Evolutionary conservation across 176 grass and related monocot genomes (phyloP).

Genomic region (Carex kokanica): DNA sequence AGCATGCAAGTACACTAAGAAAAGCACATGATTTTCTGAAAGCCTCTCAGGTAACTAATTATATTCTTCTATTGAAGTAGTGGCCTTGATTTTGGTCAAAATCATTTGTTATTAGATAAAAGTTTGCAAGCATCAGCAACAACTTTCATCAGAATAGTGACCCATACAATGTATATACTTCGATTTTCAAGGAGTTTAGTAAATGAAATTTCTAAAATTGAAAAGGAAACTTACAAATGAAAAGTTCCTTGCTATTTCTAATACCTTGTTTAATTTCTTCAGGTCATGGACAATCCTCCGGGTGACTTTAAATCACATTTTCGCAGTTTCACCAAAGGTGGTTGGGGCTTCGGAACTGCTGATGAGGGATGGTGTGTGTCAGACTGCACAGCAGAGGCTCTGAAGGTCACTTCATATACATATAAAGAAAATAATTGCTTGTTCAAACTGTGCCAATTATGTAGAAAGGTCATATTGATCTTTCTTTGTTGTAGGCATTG

Average conservation of each 20-base stretch:
- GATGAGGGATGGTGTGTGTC: slow-evolving; percentile 64
- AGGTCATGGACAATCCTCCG: slow-evolving; percentile 50
- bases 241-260: no score
- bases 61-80: no score
- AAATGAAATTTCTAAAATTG: no score
- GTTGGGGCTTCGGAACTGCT: slow-evolving; percentile 52
- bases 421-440: neutral
- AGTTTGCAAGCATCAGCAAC: no score
- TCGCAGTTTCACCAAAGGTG: slow-evolving; percentile 55
- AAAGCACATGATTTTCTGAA: slow-evolving; percentile 61
- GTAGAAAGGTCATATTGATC: neutral
- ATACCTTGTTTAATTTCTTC: slow-evolving; percentile 24
- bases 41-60: slow-evolving; percentile 45
- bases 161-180: no score
- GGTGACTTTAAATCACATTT: slow-evolving; percentile 44
- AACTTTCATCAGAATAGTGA: no score
- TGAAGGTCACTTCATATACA: slow-evolving; percentile 38
- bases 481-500: neutral
- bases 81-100: no score
- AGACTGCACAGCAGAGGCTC: slow-evolving; percentile 66
- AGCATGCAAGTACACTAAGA: slow-evolving; percentile 49
- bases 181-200: no score
- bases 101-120: no score
- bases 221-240: no score
- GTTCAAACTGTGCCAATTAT: neutral